Base-by-base conservation (phyloP, 768 basidiomycete species). In the Stropharia rugosoannulata region DNA sequence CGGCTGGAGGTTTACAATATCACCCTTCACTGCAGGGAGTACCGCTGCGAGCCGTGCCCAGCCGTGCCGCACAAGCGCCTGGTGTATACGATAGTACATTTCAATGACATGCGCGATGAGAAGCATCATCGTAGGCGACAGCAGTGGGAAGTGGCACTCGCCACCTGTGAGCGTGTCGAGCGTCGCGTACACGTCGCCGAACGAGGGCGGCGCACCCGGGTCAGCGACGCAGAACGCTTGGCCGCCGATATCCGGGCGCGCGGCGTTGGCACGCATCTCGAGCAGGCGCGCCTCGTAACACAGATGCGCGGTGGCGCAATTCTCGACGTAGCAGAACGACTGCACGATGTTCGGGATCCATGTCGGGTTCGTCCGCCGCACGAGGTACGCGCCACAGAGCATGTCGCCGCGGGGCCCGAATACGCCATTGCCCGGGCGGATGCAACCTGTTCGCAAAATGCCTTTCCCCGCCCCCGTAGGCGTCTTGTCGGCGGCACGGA, bases 351-450 rank as follows among this genome's bases (percentile, higher is more conserved):
- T 75, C 4, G 64, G 57, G 32, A 82, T 74, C 89, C 89, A 92
- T 0, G 83, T 81, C 1, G 83, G 85, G 63, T 85, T 89, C 48
- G 71, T 66, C 63, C 78, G 71, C 43, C 85, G 80, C 2, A 78
- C 71, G 41, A 92, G 79, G 65, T 85, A 88, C 16, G 82, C 79
- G 2, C 80, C 87, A 49, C 80, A 83, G 10, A 88, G 64, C 62
- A 87, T 78, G 66, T 91, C 90, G 4, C 89, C 89, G 37, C 88
- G 82, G 1, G 89, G 84, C 1, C 90, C 90, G 66, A 82, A 92
- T 3, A 90, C 70, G 0, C 86, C 88, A 57, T 90, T 90, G 0
- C 89, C 88, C 2, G 90, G 90, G n/a, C 90, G 82, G 41, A 92
- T 75, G 58, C 82, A 86, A 0, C 90, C 89, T 7, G 89, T 91